phyloP scores from a whole-genome alignment of 768 basidiomycete genomes.

The Porpolomopsis calyptriformis region DNA sequence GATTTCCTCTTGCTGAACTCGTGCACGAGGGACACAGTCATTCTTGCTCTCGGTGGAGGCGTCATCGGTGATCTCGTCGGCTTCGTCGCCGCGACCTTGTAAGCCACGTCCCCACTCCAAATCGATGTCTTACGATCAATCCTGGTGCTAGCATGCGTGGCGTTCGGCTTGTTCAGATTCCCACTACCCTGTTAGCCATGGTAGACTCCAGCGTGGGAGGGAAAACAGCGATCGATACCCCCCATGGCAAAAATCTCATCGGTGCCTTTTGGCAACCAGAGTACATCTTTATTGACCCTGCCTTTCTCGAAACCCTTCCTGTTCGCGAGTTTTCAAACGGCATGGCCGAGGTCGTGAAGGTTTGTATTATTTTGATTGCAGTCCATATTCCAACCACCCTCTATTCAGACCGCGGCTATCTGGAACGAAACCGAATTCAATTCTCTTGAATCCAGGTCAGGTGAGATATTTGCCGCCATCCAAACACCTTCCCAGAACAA shows the following conservation, averaged over 20 bases:
- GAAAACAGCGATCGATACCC: constrained; percentile 98
- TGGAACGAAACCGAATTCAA: constrained; percentile 90
- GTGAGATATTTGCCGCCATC: constrained; percentile 80
- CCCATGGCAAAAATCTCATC: constrained; percentile 95
- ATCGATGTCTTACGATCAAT: constrained; percentile 1
- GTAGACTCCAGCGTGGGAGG: constrained; percentile 97
- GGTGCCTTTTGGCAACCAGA: constrained; percentile 98
- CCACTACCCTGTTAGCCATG: constrained; percentile 95
- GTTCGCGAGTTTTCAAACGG: constrained; percentile 94
- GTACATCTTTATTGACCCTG: constrained; percentile 94
- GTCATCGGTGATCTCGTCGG: constrained; percentile 96
- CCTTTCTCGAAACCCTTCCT: constrained; percentile 90
- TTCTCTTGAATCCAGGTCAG: constrained; percentile 74
- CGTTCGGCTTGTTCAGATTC: constrained; percentile 89
- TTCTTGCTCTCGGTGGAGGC: constrained; percentile 91
- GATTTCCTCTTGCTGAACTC: constrained; percentile 81
- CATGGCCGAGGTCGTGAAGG: constrained; percentile 98
- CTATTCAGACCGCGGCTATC: constrained; percentile 92
- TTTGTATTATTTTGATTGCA: constrained; percentile 22
- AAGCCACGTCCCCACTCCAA: constrained; percentile 23
- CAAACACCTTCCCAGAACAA: constrained; percentile 46
- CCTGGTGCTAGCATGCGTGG: constrained; percentile 76
- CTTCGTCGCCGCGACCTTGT: constrained; percentile 97
- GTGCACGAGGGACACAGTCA: constrained; percentile 88
- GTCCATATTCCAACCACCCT: constrained; percentile 3